Evolutionary conservation across 2,329 filamentous ascomycete genomes (phyloP).

Genomic region (Colletotrichum sp.): DNA sequence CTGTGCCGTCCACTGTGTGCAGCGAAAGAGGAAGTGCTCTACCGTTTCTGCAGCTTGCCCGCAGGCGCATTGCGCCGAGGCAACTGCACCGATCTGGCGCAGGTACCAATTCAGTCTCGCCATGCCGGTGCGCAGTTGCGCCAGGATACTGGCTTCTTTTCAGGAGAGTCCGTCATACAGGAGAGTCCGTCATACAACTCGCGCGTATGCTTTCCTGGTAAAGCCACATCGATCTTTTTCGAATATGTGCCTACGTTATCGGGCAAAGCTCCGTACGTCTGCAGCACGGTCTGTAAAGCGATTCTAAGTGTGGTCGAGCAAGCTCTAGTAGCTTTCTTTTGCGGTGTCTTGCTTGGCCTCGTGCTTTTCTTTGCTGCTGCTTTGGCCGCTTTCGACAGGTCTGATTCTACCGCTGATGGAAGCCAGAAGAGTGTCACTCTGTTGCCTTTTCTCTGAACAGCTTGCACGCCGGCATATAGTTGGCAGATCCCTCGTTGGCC

Average conservation of each 20-base stretch:
- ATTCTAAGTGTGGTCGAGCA: not conserved
- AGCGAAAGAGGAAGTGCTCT: conserved; percentile 8
- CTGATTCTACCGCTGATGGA: no score
- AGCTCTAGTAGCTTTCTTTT: not conserved
- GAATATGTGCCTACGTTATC: not conserved
- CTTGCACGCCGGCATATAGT: not conserved
- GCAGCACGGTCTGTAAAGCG: not conserved
- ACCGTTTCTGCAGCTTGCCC: conserved; percentile 26
- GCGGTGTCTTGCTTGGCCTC: not conserved
- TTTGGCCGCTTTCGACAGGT: no score
- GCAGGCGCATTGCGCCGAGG: conserved; percentile 9
- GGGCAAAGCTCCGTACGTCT: not conserved
- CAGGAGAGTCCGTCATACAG: conserved; percentile 22
- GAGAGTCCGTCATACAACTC: conserved; percentile 22
- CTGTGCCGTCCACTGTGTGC: conserved; percentile 26
- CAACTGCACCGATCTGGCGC: not conserved
- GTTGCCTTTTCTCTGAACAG: no score
- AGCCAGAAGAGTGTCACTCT: no score
- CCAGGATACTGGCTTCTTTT: conserved; percentile 17
- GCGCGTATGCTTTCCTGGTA: conserved; percentile 20
- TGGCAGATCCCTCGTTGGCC: not conserved
- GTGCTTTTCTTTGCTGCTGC: not conserved
- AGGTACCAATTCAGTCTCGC: conserved; percentile 21
- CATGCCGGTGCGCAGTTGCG: not conserved
- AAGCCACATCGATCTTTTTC: not conserved